Base-by-base conservation (phyloP, 2,329 filamentous ascomycete genomes). In the Alternaria triticina region DNA sequence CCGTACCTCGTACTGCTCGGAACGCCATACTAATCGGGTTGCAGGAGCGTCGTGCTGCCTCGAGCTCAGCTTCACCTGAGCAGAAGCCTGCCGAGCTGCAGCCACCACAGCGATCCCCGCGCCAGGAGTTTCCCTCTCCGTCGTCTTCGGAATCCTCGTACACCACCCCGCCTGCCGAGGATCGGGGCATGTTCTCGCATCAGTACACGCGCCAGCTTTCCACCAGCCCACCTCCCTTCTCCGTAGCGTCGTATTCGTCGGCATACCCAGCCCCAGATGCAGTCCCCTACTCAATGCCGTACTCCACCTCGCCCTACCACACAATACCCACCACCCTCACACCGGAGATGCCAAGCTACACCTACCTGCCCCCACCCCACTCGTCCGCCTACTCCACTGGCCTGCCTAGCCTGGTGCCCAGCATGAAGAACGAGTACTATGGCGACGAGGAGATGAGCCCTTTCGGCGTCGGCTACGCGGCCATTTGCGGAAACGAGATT, bases 181-280 rank as follows among this genome's bases (percentile, higher is more conserved):
- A 93, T 69, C 83, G 36, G 36, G 36, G 84, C 61, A 85, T 92
- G 81, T 92, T 92, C 80, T 81, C 84, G 30, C 84, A 86, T 59
- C 89, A 90, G 75, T 89, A 89, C 76, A 88, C 88, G 57, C 86
- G 91, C 61, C 89, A 91, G 70, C 83, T 90, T 60, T 92, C 90
- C 40, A 87, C 89, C 76, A 91, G 90, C 60, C 91, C 91, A 57
- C 90, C 90, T 59, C 88, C 90, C 54, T 90, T 91, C 74, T 72
- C 71, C 20, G 70, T 74, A 45, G 70, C 70, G 2, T 82, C 83
- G 57, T 92, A 91, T 82, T 86, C 88, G 57, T 85, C 88, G 54
- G 80, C 88, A n/a, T 91, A 92, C 74, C 86, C 88, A 13, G 86
- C 88, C 45, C 86, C 89, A 22, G 90, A 92, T 66, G 87, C 89